phyloP scores from a whole-genome alignment of 177 flowering plant species.

The Tripterygium wilfordii region DNA sequence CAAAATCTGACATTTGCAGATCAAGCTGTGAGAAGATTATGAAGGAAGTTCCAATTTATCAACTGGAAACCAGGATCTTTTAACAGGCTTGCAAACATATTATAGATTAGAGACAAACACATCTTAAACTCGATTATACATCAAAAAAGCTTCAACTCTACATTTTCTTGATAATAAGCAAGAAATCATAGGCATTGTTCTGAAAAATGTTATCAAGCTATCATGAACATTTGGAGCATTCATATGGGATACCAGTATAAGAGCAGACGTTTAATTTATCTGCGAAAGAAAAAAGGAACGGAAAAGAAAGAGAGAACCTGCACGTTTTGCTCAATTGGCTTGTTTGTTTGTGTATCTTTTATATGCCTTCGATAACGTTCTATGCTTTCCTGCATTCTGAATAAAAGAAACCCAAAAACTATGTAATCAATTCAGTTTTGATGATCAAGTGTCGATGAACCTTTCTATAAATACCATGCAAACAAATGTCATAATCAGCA shows the following conservation, averaged over 20 bases:
- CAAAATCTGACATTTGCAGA: slow-evolving; percentile 45
- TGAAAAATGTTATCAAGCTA: not conserved
- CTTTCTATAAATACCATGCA: too few relatives aligned
- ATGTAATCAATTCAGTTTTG: not conserved
- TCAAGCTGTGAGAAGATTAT: not conserved
- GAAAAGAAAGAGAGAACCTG: slow-evolving; percentile 30
- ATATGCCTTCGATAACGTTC: slow-evolving; percentile 46
- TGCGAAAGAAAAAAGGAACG: not conserved
- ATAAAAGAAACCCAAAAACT: slow-evolving; percentile 1
- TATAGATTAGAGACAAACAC: not conserved
- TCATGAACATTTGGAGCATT: too few relatives aligned
- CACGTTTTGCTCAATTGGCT: slow-evolving; percentile 25
- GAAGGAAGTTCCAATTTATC: not conserved
- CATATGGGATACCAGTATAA: too few relatives aligned
- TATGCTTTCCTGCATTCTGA: slow-evolving; percentile 57
- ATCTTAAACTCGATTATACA: too few relatives aligned
- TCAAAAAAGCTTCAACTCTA: too few relatives aligned
- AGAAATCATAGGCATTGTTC: too few relatives aligned
- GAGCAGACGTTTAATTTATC: too few relatives aligned
- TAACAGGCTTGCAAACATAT: not conserved
- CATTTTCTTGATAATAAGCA: too few relatives aligned
- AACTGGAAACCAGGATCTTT: not conserved
- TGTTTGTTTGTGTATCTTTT: slow-evolving; percentile 29
- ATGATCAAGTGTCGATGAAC: too few relatives aligned
- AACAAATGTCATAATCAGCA: too few relatives aligned